Conservation (phyloP, 106 monocot genomes). For the Phalaenopsis equestris region DNA sequence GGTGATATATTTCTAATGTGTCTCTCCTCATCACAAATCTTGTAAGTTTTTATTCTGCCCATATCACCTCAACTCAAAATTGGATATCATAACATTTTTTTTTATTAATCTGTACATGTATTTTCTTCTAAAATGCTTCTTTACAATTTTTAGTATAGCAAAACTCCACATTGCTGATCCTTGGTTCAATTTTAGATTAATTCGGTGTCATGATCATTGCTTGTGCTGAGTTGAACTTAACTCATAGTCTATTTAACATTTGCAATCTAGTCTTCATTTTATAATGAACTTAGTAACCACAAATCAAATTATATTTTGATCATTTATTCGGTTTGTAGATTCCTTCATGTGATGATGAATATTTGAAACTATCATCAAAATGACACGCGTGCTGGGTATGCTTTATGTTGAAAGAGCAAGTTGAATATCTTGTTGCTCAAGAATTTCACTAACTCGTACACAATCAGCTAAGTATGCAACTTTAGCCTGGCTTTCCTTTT, state of each 20-base stretch:
- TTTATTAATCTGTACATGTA: slow-evolving; percentile 1
- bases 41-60: slow-evolving; percentile 81
- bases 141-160: neutral
- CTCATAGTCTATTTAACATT: neutral
- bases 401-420: too few relatives aligned
- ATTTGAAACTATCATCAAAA: too few relatives aligned
- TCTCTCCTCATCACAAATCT: slow-evolving; percentile 87
- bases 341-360: too few relatives aligned
- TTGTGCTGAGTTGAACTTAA: neutral
- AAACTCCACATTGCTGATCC: neutral
- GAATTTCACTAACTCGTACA: too few relatives aligned
- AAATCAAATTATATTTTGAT: too few relatives aligned
- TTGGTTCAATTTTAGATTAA: neutral
- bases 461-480: too few relatives aligned
- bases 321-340: too few relatives aligned
- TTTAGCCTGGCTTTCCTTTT: too few relatives aligned
- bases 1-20: slow-evolving; percentile 99
- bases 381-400: too few relatives aligned
- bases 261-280: too few relatives aligned
- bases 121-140: neutral
- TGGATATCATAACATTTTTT: slow-evolving; percentile 1
- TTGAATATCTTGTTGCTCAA: too few relatives aligned
- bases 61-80: neutral
- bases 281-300: too few relatives aligned
- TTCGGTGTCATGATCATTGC: neutral